Evolutionary conservation across 1,139 yeast genomes (phyloP).

Genomic region (Zygosaccharomyces pseudobailii): DNA sequence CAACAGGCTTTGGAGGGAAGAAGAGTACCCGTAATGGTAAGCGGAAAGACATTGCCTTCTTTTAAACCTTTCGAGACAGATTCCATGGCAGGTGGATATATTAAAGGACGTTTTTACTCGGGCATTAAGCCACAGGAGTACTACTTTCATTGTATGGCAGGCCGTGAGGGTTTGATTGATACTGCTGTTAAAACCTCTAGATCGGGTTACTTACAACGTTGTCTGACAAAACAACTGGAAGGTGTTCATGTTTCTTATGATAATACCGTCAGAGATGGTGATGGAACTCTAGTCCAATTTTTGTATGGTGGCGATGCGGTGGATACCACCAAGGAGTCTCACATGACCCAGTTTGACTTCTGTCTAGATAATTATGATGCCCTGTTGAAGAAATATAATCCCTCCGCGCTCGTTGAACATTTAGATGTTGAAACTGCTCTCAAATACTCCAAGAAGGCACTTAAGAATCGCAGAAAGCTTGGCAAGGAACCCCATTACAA

Average conservation of each 20-base stretch:
- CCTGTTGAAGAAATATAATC: slow-evolving; percentile 79
- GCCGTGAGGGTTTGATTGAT: slow-evolving; percentile 99
- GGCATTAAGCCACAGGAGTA: slow-evolving; percentile 99
- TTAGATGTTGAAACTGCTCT: slow-evolving; percentile 80
- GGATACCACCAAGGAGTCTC: slow-evolving; percentile 92
- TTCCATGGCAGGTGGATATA: slow-evolving; percentile 98
- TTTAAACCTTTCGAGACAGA: slow-evolving; percentile 96
- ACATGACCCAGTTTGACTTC: slow-evolving; percentile 89
- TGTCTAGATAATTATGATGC: slow-evolving; percentile 90
- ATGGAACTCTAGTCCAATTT: slow-evolving; percentile 90
- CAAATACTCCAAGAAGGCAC: slow-evolving; percentile 74
- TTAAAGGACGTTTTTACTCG: slow-evolving; percentile 94
- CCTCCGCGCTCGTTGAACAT: slow-evolving; percentile 66
- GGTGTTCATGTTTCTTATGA: slow-evolving; percentile 95
- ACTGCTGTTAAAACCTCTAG: slow-evolving; percentile 98
- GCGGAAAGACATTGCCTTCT: slow-evolving; percentile 95
- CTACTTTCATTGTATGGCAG: slow-evolving; percentile 99
- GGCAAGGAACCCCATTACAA: slow-evolving; percentile 57
- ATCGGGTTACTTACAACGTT: slow-evolving; percentile 97
- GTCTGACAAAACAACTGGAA: slow-evolving; percentile 95
- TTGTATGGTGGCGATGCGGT: slow-evolving; percentile 96
- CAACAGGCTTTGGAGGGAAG: slow-evolving; percentile 99
- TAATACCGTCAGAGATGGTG: slow-evolving; percentile 92
- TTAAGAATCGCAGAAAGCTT: slow-evolving; percentile 69
- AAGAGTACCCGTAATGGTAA: slow-evolving; percentile 98